Conservation (phyloP, 1,284 basidiomycete species). For the Tetrapyrgos nigripes region DNA sequence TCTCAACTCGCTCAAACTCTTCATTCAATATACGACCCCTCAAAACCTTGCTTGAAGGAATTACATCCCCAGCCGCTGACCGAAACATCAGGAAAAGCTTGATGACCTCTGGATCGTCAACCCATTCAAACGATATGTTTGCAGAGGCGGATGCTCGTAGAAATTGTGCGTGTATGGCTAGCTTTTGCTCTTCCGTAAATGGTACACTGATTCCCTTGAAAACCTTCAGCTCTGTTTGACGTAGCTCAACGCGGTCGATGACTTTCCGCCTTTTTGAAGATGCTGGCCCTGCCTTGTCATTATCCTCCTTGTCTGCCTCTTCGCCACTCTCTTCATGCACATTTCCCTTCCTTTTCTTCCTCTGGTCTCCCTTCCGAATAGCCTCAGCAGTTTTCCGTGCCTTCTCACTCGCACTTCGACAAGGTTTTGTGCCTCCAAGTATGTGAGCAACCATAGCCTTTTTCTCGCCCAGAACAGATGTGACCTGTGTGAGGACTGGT, state of each 20-base stretch:
- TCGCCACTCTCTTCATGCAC: too few relatives aligned
- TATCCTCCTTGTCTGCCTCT: conserved; percentile 1
- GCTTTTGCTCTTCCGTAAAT: conserved; percentile 6
- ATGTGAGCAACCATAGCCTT: not conserved
- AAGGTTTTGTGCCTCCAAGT: not conserved
- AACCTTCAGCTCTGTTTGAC: conserved; percentile 9
- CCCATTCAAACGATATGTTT: conserved; percentile 9
- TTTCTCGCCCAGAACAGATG: not conserved
- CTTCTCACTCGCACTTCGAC: not conserved
- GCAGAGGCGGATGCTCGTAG: conserved; percentile 10
- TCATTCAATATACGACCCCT: conserved; percentile 10
- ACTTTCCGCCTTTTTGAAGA: conserved; percentile 10
- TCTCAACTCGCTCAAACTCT: conserved; percentile 4
- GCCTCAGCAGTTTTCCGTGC: not conserved
- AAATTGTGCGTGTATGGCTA: conserved; percentile 1
- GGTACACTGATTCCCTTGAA: conserved; percentile 7
- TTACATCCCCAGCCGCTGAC: conserved; percentile 8
- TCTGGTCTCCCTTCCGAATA: not conserved
- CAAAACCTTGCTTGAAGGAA: conserved; percentile 12
- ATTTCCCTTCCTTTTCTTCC: too few relatives aligned
- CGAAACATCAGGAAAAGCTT: conserved; percentile 20
- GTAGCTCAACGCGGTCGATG: conserved; percentile 1
- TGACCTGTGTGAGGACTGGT: not conserved
- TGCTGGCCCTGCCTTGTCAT: not conserved
- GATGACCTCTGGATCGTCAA: conserved; percentile 13